Evolutionary conservation across 2,329 filamentous ascomycete genomes (phyloP).

Genomic region (Penicillium sp.): DNA sequence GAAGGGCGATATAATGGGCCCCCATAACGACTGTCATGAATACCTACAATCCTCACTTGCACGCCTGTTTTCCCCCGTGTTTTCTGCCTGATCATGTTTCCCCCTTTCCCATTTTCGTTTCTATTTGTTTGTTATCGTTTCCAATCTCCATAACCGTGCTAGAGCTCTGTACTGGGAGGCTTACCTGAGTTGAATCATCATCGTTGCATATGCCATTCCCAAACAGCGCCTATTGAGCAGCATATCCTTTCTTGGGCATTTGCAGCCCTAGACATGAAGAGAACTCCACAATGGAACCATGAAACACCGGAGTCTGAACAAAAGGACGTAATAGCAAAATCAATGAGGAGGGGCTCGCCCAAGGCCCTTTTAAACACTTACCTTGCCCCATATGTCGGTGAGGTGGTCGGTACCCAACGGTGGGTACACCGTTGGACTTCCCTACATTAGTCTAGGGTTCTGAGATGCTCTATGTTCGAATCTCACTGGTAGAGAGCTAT

Average conservation of each 20-base stretch:
- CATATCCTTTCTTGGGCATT: background rate
- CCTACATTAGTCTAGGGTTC: slow-evolving; percentile 11
- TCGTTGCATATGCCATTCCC: background rate
- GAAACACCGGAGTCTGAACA: background rate
- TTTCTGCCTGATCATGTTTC: slow-evolving; percentile 11
- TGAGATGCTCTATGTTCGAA: slow-evolving; percentile 2
- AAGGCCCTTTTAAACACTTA: slow-evolving; percentile 7
- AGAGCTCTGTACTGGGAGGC: slow-evolving; percentile 16
- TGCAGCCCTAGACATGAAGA: background rate
- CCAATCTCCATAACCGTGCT: background rate
- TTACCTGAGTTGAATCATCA: background rate
- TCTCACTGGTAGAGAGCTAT: slow-evolving; percentile 10
- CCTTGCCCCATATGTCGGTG: slow-evolving; percentile 6
- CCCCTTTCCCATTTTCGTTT: background rate
- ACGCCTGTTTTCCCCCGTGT: background rate
- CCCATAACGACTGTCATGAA: slow-evolving; percentile 26
- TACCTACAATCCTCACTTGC: slow-evolving; percentile 5
- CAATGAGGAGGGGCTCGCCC: background rate
- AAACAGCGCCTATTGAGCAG: slow-evolving; percentile 3
- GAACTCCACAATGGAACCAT: background rate
- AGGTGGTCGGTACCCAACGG: slow-evolving; percentile 19
- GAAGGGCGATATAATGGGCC: background rate
- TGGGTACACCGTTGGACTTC: slow-evolving; percentile 18
- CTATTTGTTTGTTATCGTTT: background rate
- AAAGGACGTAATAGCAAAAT: background rate